These are phyloP conservation scores for Bolboschoenoplectus hybrid DNA, from an alignment of 202 grass and related monocot genomes.

Conservation along the genomic window DNA sequence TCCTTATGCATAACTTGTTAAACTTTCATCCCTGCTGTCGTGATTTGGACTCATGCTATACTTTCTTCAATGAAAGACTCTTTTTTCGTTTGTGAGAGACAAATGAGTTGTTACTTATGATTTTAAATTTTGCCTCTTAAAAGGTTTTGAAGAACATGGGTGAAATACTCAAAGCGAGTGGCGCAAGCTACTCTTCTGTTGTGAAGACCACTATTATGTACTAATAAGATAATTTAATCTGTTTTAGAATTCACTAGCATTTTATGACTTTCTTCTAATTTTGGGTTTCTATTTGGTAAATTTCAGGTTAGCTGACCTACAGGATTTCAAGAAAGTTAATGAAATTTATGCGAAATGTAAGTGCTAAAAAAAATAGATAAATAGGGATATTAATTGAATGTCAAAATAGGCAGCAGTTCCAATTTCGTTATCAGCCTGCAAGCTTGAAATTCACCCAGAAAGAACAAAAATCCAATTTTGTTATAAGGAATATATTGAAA, in stretches of 20 bases:
- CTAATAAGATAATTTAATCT: slow-evolving; percentile 8
- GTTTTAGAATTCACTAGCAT: neutral
- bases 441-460: no score
- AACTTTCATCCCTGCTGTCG: neutral
- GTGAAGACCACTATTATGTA: slow-evolving; percentile 99
- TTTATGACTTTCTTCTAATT: neutral
- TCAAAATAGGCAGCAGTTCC: neutral
- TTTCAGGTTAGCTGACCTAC: slow-evolving; percentile 81
- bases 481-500: neutral
- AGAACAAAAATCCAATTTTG: neutral
- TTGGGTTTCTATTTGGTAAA: slow-evolving; percentile 8
- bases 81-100: neutral
- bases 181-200: slow-evolving; percentile 88
- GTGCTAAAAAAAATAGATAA: slow-evolving; percentile 6
- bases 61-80: neutral
- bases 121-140: slow-evolving; percentile 1
- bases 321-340: slow-evolving; percentile 97
- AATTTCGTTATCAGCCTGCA: neutral
- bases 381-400: neutral
- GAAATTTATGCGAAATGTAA: slow-evolving; percentile 96
- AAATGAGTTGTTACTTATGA: slow-evolving; percentile 4
- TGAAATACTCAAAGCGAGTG: slow-evolving; percentile 87
- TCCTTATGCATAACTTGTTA: neutral
- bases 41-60: neutral
- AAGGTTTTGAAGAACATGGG: slow-evolving; percentile 97